These are phyloP conservation scores for Coniochaeta sp. DNA, from an alignment of 2,329 filamentous ascomycete genomes.

Conservation along the genomic window DNA sequence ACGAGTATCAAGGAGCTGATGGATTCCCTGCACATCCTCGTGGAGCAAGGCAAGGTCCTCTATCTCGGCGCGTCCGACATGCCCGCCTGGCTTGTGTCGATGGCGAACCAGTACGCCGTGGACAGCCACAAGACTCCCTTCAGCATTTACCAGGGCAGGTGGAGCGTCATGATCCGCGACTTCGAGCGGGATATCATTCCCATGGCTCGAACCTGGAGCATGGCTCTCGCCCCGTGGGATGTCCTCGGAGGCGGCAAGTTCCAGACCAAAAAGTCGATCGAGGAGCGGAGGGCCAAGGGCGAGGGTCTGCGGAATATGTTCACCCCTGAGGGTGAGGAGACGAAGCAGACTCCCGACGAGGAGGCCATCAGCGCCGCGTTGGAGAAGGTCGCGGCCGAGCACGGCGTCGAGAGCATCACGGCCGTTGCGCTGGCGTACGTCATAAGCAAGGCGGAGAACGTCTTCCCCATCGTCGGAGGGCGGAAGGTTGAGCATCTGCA, in stretches of 20 bases:
- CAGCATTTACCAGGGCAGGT: conserved; percentile 60
- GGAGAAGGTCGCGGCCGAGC: conserved; percentile 49
- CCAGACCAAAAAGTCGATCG: conserved; percentile 30
- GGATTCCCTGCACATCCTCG: conserved; percentile 32
- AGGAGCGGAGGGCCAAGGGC: conserved; percentile 22
- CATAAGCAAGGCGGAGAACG: conserved; percentile 41
- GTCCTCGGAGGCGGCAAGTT: conserved; percentile 47
- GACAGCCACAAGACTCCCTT: conserved; percentile 65
- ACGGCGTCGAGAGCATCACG: conserved; percentile 49
- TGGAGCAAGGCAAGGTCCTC: conserved; percentile 32
- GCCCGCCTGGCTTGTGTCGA: conserved; percentile 61
- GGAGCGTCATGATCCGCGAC: conserved; percentile 36
- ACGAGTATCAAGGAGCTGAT: conserved; percentile 34
- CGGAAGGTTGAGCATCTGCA: conserved; percentile 44
- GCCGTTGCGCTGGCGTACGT: conserved; percentile 50
- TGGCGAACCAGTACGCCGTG: conserved; percentile 37
- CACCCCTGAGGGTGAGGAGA: background rate
- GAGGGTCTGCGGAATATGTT: conserved; percentile 30
- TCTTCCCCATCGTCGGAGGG: conserved; percentile 47
- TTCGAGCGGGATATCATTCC: conserved; percentile 24
- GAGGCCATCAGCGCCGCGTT: conserved; percentile 48
- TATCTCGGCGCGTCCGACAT: conserved; percentile 43
- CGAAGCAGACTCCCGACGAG: conserved; percentile 38
- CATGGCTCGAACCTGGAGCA: conserved; percentile 31
- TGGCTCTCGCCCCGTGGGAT: conserved; percentile 55